Percentiles rank a stretch among this genome's conserved stretches.
phyloP scores from a whole-genome alignment of 2,329 filamentous ascomycete species.

The Aspergillus quadrilineatus region DNA sequence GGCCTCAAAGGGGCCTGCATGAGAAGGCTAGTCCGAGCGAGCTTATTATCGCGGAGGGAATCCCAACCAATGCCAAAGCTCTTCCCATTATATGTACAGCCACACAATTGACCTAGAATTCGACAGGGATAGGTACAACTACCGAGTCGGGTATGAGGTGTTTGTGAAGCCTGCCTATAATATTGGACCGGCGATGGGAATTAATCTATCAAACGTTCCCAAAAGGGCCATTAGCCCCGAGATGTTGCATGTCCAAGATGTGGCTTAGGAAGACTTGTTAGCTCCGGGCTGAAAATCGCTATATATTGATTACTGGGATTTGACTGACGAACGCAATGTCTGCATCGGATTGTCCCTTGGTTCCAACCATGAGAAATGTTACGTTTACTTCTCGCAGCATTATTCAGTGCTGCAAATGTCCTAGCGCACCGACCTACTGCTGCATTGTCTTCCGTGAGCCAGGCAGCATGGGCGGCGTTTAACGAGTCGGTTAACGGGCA shows the following conservation, averaged over 20 bases:
- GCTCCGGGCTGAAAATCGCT: background rate
- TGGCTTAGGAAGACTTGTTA: background rate
- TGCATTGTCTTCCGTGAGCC: background rate
- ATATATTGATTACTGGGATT: background rate
- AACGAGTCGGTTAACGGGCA: conserved; percentile 6
- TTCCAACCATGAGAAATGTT: background rate
- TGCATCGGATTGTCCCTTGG: background rate
- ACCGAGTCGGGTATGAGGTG: background rate
- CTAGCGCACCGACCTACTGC: background rate
- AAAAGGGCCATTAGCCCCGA: background rate
- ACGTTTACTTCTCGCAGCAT: background rate
- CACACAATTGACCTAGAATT: background rate
- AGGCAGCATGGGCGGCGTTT: conserved; percentile 5
- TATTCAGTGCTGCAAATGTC: background rate
- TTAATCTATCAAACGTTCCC: background rate
- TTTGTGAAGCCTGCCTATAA: background rate
- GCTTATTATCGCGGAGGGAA: background rate
- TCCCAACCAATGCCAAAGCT: background rate
- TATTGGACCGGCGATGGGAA: background rate
- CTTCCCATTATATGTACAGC: background rate
- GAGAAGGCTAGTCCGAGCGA: background rate
- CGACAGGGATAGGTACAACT: background rate
- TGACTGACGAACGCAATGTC: background rate
- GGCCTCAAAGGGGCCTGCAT: background rate
- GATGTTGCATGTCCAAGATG: too few species aligned